A percentile compares a stretch with the other conserved stretches of the same genome.
Conservation (phyloP, 208 protist genomes). For the Tritrichomonas foetus region DNA sequence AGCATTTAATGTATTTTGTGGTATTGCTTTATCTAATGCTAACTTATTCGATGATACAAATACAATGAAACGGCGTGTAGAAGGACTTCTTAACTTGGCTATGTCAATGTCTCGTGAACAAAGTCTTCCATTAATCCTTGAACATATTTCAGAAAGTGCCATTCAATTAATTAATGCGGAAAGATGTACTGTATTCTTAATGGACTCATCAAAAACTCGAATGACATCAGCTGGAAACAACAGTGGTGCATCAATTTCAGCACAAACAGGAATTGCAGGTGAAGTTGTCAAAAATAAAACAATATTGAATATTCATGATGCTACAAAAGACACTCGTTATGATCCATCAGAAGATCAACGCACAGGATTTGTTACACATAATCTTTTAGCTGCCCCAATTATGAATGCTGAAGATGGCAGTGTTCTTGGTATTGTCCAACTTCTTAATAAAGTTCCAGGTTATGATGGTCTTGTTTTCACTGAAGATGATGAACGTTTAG, state of each 20-base stretch:
- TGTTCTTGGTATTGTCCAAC: not conserved
- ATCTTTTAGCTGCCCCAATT: not conserved
- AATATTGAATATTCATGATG: not conserved
- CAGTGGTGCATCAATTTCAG: not conserved
- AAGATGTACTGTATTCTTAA: not conserved
- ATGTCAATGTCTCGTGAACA: constrained; percentile 16
- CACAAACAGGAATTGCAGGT: not conserved
- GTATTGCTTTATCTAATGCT: constrained; percentile 3
- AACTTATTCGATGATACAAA: constrained; percentile 39
- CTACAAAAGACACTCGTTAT: not conserved
- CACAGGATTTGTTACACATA: not conserved
- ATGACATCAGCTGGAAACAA: not conserved
- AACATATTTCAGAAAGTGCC: not conserved
- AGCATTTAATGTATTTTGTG: constrained; percentile 28
- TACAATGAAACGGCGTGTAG: constrained; percentile 22
- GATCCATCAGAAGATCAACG: constrained; percentile 15
- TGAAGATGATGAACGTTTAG: constrained; percentile 8
- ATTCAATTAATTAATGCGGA: constrained; percentile 19
- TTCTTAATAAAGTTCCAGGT: not conserved
- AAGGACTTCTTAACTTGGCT: not conserved
- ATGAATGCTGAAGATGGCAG: not conserved
- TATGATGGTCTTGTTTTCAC: constrained; percentile 36
- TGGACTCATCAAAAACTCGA: not conserved
- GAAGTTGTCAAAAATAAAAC: not conserved
- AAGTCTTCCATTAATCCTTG: not conserved